Evolutionary conservation across 345 rosid species (phyloP).

Genomic region (Orychophragmus violaceus): DNA sequence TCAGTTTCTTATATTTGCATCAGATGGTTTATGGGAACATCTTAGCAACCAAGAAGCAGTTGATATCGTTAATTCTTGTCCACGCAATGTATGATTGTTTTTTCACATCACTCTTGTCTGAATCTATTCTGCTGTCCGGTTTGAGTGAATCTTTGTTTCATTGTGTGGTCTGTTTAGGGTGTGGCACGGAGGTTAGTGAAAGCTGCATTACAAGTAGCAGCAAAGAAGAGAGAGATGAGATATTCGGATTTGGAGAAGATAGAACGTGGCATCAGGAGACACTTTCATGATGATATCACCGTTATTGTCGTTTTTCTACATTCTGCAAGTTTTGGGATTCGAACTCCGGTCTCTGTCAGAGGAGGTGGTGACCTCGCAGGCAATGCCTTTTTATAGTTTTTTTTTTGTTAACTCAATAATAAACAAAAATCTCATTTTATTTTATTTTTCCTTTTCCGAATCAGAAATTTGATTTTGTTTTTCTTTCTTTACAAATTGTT

Average conservation of each 20-base stretch:
- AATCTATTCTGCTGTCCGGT: not conserved
- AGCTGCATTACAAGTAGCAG: slow-evolving; percentile 83
- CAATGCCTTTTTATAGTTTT: slow-evolving; percentile 10
- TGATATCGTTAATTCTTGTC: slow-evolving; percentile 66
- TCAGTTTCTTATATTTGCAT: slow-evolving; percentile 90
- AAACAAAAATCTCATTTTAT: not conserved
- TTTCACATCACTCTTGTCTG: not conserved
- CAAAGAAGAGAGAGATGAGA: slow-evolving; percentile 94
- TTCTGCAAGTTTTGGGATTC: slow-evolving; percentile 25
- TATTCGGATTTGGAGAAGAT: slow-evolving; percentile 92
- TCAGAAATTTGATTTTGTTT: slow-evolving; percentile 7
- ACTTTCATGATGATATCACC: slow-evolving; percentile 93
- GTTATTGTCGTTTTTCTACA: slow-evolving; percentile 81
- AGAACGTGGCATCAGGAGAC: slow-evolving; percentile 90
- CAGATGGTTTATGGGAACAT: slow-evolving; percentile 99
- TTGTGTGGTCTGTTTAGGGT: slow-evolving; percentile 43
- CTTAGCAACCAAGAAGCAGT: slow-evolving; percentile 91
- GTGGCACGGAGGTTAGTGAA: slow-evolving; percentile 69
- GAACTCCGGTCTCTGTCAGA: slow-evolving; percentile 49
- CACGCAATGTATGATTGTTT: slow-evolving; percentile 59
- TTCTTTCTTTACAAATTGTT: not conserved
- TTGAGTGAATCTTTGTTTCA: not conserved
- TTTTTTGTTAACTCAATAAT: not conserved
- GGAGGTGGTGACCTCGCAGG: slow-evolving; percentile 44
- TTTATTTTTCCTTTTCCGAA: not conserved